Base-by-base conservation (phyloP, 106 monocot genomes). In the Ottelia alismoides region DNA sequence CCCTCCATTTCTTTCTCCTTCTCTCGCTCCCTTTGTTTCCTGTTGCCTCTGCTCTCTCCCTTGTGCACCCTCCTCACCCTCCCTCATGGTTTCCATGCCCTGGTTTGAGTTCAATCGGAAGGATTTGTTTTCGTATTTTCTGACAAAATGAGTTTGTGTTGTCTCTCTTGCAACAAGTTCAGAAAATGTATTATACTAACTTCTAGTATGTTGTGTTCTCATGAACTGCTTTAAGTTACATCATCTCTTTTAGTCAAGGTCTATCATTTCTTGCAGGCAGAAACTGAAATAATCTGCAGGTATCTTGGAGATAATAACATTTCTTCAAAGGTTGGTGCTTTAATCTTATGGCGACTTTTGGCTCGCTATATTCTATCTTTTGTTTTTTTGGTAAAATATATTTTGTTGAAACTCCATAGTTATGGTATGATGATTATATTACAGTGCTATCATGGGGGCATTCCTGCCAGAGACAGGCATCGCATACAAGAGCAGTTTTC, bases 261-360 rank as follows among this genome's bases (percentile, higher is more conserved):
- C n/a, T n/a, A n/a, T n/a, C n/a, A n/a, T n/a, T n/a, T n/a, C n/a
- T 30, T 78, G 65, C 76, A 96, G 96, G 70, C 71, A 54, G 96
- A 98, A 67, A 77, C 96, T 47, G 96, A 98, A 45, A 49, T 72
- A 14, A 65, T 89, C 49, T 61, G 74, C 72, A 98, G 74, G 20
- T 79, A 79, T 70, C 87, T 98, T 21, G 74, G 78, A 50, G 96
- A 98, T 55, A 89, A 89, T 48, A 74, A 82, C 49, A 82, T 89
- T 28, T 53, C 67, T 58, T 78, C 88, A 46, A 89, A 89, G 96
- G 94, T 96, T n/a, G n/a, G n/a, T n/a, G n/a, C n/a, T n/a, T n/a
- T n/a, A n/a, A n/a, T n/a, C n/a, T n/a, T n/a, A n/a, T n/a, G n/a
- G n/a, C n/a, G n/a, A n/a, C 22, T 9, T 9, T 19, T 21, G 2